Evolutionary conservation across 2,329 filamentous ascomycete species (phyloP).

Genomic region (Scedosporium aurantiacum): DNA sequence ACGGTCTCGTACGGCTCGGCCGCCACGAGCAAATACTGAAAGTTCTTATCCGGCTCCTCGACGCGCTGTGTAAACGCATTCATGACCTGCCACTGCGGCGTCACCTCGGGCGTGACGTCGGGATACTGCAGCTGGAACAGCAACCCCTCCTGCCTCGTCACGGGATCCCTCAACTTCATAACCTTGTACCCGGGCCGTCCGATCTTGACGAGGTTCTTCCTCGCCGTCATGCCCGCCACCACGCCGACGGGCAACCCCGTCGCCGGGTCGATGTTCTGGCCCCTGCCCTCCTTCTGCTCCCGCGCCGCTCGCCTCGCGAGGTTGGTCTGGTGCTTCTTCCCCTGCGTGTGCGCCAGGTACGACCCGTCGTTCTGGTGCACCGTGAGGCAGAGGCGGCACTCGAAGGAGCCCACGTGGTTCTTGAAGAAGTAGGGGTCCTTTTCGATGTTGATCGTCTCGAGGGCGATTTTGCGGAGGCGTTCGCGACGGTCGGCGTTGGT

Average conservation of each 20-base stretch:
- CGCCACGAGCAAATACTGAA: constrained; percentile 88
- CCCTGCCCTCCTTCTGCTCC: constrained; percentile 78
- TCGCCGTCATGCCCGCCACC: constrained; percentile 54
- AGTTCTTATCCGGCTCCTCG: constrained; percentile 88
- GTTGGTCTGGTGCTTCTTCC: constrained; percentile 98
- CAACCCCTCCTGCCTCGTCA: constrained; percentile 78
- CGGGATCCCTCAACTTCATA: constrained; percentile 83
- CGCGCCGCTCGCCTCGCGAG: constrained; percentile 89
- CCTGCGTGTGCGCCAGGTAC: constrained; percentile 96
- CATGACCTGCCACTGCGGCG: constrained; percentile 89
- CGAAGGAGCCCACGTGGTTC: constrained; percentile 96
- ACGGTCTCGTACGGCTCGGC: constrained; percentile 98
- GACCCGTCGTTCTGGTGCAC: constrained; percentile 99
- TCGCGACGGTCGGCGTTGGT: constrained; percentile 96
- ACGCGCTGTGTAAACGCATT: constrained; percentile 93
- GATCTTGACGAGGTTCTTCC: constrained; percentile 84
- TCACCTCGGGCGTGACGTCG: constrained; percentile 65
- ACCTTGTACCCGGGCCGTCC: constrained; percentile 95
- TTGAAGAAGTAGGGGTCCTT: constrained; percentile 99
- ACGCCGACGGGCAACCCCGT: constrained; percentile 65
- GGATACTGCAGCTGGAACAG: constrained; percentile 96
- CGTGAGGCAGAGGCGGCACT: constrained; percentile 91
- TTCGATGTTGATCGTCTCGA: constrained; percentile 97
- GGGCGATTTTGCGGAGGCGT: constrained; percentile 91
- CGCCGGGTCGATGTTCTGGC: constrained; percentile 51